Evolutionary conservation across 2,329 filamentous ascomycete species (phyloP), one percentile per base, ranked within the genome.

Genomic region (Lachnellula cervina): DNA sequence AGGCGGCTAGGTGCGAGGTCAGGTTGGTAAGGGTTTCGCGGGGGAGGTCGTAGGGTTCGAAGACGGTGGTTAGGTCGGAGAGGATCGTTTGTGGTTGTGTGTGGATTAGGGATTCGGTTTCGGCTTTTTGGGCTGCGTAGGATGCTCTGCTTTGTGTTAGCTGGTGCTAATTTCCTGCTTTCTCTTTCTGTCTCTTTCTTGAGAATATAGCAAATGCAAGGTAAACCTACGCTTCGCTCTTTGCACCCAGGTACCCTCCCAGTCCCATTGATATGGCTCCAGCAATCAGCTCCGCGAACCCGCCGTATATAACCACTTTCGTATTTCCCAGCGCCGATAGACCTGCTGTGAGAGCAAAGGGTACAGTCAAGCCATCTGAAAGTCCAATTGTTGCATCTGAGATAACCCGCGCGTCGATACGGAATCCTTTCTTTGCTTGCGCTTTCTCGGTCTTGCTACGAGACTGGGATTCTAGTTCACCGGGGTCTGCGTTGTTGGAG

Each of bases 251-350:
- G 65, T 80, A 85, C 17, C 79, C 81, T 32, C 82, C 82, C 17
- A 86, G 68, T 2, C 82, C 82, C 82, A 85, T 85, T 2, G 79
- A 82, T 40, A 85, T 83, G 6, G 80, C 77, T 19, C 82, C 82
- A 1, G 80, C 79, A 60, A 84, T 80, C 28, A 85, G 72, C 67
- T 86, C 82, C 0, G 82, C 82, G 21, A 84, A 70, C 2, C 82
- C 82, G 21, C 80, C 82, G 59, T 82, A 77, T 4, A 87, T 73
- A 19, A 80, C 78, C 0, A 80, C 73, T 48, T 74, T 77, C 23
- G 78, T 79, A 59, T 77, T 76, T 9, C 77, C 77, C 49, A 80
- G 65, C 1, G 71, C 69, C 7, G 70, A 72, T 2, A 86, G 69
- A 4, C 82, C 83, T 2, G 83, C 82, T 1, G 81, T 84, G 11